Percentiles rank a stretch among this genome's conserved stretches.
Evolutionary conservation across 176 grass and related monocot species (phyloP).

Genomic region (Oryza glaberrima): DNA sequence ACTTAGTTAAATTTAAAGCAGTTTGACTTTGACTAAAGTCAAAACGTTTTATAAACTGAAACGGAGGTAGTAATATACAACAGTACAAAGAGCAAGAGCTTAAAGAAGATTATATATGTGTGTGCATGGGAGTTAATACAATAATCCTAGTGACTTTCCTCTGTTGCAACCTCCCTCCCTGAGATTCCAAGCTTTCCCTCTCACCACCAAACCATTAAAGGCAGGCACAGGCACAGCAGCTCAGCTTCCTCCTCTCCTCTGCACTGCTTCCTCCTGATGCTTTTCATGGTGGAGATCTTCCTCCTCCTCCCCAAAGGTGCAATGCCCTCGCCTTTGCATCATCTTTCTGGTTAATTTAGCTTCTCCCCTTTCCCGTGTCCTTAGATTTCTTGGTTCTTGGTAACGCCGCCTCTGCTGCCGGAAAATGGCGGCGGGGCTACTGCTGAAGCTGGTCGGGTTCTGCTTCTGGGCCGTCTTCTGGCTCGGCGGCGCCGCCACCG

Average conservation of each 20-base stretch:
- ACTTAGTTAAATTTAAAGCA: no score
- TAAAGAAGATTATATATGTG: background rate
- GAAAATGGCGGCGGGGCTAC: slow-evolving; percentile 40
- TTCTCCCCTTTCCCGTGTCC: background rate
- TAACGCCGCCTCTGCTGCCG: background rate
- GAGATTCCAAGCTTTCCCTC: slow-evolving; percentile 33
- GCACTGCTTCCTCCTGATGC: slow-evolving; percentile 13
- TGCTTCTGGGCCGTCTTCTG: slow-evolving; percentile 57
- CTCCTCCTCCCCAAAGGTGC: background rate
- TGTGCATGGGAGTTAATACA: background rate
- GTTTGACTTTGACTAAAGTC: no score
- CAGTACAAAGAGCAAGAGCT: background rate
- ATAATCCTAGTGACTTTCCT: no score
- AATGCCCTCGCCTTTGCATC: background rate
- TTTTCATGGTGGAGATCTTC: slow-evolving; percentile 30
- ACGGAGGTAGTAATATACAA: background rate
- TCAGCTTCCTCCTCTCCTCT: background rate
- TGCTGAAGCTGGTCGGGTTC: slow-evolving; percentile 42
- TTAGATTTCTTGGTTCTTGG: background rate
- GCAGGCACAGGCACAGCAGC: background rate
- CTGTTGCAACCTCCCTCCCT: no score
- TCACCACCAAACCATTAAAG: slow-evolving; percentile 31
- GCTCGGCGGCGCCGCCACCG: slow-evolving; percentile 41
- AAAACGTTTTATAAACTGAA: no score
- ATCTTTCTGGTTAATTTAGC: background rate